Conservation (phyloP, 2,329 filamentous ascomycete species). For the Zasmidium citrigriseum region DNA sequence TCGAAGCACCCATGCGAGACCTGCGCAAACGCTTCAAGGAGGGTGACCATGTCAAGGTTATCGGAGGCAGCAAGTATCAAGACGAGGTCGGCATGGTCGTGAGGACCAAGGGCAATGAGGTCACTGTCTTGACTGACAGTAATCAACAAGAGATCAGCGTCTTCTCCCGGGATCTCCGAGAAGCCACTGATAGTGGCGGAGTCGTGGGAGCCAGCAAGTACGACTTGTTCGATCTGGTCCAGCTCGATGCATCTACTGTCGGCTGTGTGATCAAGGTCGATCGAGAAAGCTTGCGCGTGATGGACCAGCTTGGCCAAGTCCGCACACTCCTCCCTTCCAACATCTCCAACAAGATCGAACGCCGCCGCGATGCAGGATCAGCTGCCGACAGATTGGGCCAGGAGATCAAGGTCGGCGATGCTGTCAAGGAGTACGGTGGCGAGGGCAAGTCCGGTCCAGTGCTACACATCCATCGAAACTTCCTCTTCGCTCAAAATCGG, state of each 20-base stretch:
- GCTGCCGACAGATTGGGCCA: conserved; percentile 91
- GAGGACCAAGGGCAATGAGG: conserved; percentile 85
- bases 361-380: conserved; percentile 73
- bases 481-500: conserved; percentile 84
- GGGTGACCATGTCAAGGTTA: conserved; percentile 98
- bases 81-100: conserved; percentile 98
- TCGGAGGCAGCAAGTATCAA: conserved; percentile 88
- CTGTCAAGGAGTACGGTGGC: conserved; percentile 85
- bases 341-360: conserved; percentile 84
- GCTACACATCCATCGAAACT: conserved; percentile 91
- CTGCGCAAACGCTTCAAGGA: conserved; percentile 89
- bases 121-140: conserved; percentile 90
- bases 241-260: conserved; percentile 89
- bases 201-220: conserved; percentile 84
- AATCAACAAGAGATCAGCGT: conserved; percentile 93
- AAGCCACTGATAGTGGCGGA: conserved; percentile 88
- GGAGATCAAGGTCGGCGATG: conserved; percentile 88
- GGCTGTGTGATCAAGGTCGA: conserved; percentile 95
- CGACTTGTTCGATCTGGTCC: conserved; percentile 89
- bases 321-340: conserved; percentile 86
- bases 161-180: conserved; percentile 93
- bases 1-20: conserved; percentile 90
- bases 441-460: conserved; percentile 86
- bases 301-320: conserved; percentile 86
- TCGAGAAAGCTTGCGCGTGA: conserved; percentile 81